Conservation (phyloP, 352 stramenopile species). For the Phytopythium kandeliae region DNA sequence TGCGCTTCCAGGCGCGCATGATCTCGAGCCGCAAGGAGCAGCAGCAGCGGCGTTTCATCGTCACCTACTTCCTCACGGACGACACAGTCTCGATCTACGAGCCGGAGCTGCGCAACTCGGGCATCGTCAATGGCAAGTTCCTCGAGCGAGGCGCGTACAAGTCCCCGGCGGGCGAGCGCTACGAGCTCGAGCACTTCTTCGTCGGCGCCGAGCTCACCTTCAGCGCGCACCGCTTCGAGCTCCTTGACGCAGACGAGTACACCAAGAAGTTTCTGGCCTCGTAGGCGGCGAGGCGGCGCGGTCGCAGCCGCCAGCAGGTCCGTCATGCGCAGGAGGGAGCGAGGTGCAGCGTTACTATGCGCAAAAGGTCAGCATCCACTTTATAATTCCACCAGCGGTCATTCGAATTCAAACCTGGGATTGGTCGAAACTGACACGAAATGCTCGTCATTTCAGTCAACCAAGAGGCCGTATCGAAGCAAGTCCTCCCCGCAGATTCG, state of each 20-base stretch:
- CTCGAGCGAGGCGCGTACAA: constrained; percentile 78
- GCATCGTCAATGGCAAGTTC: constrained; percentile 80
- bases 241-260: constrained; percentile 78
- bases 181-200: constrained; percentile 52
- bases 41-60: constrained; percentile 69
- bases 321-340: too few species aligned
- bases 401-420: too few species aligned
- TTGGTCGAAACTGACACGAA: too few species aligned
- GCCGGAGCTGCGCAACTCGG: constrained; percentile 70
- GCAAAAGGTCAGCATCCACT: too few species aligned
- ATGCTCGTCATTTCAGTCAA: too few species aligned
- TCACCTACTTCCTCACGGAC: constrained; percentile 81
- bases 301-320: too few species aligned
- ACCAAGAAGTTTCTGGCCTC: constrained; percentile 75
- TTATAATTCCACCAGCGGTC: too few species aligned
- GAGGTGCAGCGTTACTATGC: too few species aligned
- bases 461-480: too few species aligned
- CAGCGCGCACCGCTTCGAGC: constrained; percentile 72
- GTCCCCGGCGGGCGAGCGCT: constrained; percentile 42
- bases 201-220: constrained; percentile 51
- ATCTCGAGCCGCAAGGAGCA: constrained; percentile 74
- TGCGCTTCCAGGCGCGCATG: constrained; percentile 67
- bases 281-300: too few species aligned
- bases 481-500: too few species aligned
- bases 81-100: constrained; percentile 78